phyloP scores from a whole-genome alignment of 441 rosid species.

The Macaranga tanarius region DNA sequence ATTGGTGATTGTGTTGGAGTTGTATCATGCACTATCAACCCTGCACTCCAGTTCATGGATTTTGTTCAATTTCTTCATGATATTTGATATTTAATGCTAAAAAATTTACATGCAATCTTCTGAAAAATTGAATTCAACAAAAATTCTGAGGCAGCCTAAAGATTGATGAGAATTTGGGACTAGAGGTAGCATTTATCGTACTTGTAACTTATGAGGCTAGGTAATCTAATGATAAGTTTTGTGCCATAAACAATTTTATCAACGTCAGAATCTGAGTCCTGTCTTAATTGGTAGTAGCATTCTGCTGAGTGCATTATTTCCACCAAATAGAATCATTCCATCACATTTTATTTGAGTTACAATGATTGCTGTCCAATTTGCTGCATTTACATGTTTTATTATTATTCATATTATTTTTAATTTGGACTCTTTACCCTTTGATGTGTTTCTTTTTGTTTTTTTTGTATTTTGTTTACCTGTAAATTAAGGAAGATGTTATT shows the following conservation, averaged over 20 bases:
- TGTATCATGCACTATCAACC: conserved; percentile 6
- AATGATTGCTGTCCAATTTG: background rate
- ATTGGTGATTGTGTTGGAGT: conserved; percentile 19
- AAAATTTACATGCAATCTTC: background rate
- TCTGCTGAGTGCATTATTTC: background rate
- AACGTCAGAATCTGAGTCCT: background rate
- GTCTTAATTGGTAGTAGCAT: background rate
- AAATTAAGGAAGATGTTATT: background rate
- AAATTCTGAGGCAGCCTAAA: background rate
- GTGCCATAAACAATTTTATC: background rate
- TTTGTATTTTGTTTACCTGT: background rate
- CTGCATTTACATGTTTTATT: background rate
- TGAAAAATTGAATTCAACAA: background rate
- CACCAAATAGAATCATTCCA: background rate
- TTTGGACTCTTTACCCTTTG: background rate
- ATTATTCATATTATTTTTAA: background rate
- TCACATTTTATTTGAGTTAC: background rate
- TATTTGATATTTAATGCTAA: background rate
- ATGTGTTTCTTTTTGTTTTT: background rate
- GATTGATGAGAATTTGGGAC: background rate
- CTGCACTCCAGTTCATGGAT: conserved; percentile 14
- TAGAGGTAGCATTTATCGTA: background rate
- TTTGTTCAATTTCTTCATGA: background rate
- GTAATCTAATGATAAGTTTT: background rate
- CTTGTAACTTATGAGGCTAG: background rate